A percentile compares a stretch with the other conserved stretches of the same genome.
Conservation (phyloP, 2,329 filamentous ascomycete genomes). For the Xylaria sp. region DNA sequence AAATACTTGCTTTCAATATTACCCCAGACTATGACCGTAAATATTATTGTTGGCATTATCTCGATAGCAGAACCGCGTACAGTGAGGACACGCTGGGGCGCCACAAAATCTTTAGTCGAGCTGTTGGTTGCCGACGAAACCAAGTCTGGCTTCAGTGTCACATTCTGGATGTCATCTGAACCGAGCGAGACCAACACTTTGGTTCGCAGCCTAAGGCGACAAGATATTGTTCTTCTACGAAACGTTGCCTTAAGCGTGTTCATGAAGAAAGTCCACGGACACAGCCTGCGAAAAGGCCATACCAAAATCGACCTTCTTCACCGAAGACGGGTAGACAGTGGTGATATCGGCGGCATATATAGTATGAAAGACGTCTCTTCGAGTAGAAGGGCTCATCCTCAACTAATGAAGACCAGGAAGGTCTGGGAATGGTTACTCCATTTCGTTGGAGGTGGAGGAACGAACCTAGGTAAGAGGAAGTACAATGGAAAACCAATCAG, state of each 20-base stretch:
- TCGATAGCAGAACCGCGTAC: slow-evolving; percentile 74
- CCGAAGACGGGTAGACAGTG: slow-evolving; percentile 62
- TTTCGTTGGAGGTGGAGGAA: slow-evolving; percentile 67
- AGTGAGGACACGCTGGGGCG: slow-evolving; percentile 74
- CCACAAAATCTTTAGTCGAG: slow-evolving; percentile 75
- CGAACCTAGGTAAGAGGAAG: slow-evolving; percentile 44
- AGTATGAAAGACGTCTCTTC: slow-evolving; percentile 60
- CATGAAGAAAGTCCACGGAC: slow-evolving; percentile 81
- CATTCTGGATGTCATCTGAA: slow-evolving; percentile 77
- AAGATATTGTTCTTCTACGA: slow-evolving; percentile 82
- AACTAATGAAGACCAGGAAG: slow-evolving; percentile 70
- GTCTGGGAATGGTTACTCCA: slow-evolving; percentile 80
- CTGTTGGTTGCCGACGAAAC: slow-evolving; percentile 88
- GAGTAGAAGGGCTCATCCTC: slow-evolving; percentile 54
- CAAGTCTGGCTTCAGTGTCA: slow-evolving; percentile 80
- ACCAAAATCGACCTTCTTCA: slow-evolving; percentile 77
- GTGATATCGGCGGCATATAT: slow-evolving; percentile 68
- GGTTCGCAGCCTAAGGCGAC: slow-evolving; percentile 65
- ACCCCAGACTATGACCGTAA: slow-evolving; percentile 85
- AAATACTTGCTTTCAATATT: slow-evolving; percentile 71
- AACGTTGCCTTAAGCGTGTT: slow-evolving; percentile 85
- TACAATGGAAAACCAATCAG: slow-evolving; percentile 44
- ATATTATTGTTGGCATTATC: slow-evolving; percentile 83
- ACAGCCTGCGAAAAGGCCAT: slow-evolving; percentile 78
- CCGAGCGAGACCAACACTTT: slow-evolving; percentile 38